Evolutionary conservation across 371 early-diverging fungal genomes (phyloP).

Genomic region (Mortierella sp.): DNA sequence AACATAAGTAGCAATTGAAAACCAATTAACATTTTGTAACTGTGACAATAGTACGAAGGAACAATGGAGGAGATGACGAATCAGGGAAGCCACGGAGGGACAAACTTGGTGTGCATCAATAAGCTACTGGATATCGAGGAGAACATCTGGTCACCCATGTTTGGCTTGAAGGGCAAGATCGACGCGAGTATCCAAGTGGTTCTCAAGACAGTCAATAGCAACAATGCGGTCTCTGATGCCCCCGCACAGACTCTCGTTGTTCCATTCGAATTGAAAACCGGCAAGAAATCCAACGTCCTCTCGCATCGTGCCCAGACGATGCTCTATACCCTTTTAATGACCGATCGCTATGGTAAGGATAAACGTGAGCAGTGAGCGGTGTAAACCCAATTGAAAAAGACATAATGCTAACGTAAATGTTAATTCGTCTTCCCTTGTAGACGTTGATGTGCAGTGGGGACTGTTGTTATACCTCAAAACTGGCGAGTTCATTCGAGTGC

Average conservation of each 20-base stretch:
- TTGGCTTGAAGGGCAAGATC: slow-evolving; percentile 94
- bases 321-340: slow-evolving; percentile 88
- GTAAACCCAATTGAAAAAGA: neutral
- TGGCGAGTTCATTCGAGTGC: slow-evolving; percentile 69
- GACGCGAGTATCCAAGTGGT: slow-evolving; percentile 80
- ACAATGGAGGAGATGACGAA: slow-evolving; percentile 36
- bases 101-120: slow-evolving; percentile 65
- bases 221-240: too few species aligned
- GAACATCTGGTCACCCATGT: slow-evolving; percentile 91
- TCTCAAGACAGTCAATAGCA: slow-evolving; percentile 33
- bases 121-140: slow-evolving; percentile 93
- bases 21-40: neutral
- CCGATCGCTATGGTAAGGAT: slow-evolving; percentile 84
- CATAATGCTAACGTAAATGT: neutral
- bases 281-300: slow-evolving; percentile 66
- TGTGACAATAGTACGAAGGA: slow-evolving; percentile 17
- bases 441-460: slow-evolving; percentile 75
- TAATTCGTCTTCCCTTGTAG: slow-evolving; percentile 43
- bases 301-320: slow-evolving; percentile 90
- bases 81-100: slow-evolving; percentile 27
- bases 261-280: slow-evolving; percentile 96
- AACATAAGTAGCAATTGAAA: neutral
- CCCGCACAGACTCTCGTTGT: slow-evolving; percentile 58
- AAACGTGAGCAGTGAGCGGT: too few species aligned
- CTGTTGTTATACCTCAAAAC: slow-evolving; percentile 84